These are phyloP conservation scores for Penicillium sp. DNA, from an alignment of 2,329 filamentous ascomycete genomes.

Conservation along the genomic window DNA sequence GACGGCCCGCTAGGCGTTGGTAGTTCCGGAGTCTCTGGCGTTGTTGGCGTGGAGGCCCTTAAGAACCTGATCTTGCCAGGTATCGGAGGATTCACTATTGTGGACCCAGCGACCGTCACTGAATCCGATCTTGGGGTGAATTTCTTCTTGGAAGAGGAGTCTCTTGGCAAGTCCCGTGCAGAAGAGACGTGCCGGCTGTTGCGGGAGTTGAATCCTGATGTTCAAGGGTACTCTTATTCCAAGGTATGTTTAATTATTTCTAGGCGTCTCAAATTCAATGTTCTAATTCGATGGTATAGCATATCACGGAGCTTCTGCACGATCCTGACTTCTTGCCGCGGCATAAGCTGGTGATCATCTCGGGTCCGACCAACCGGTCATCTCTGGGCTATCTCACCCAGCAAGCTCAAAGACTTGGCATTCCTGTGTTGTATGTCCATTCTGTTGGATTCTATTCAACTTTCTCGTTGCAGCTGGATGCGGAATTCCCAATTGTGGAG, in stretches of 20 bases:
- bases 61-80: slow-evolving; percentile 98
- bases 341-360: slow-evolving; percentile 67
- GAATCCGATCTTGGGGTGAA: slow-evolving; percentile 91
- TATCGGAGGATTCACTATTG: slow-evolving; percentile 89
- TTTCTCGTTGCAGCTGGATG: slow-evolving; percentile 78
- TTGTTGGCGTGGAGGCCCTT: slow-evolving; percentile 85
- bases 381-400: slow-evolving; percentile 58
- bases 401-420: slow-evolving; percentile 62
- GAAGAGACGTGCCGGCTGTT: slow-evolving; percentile 78
- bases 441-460: slow-evolving; percentile 92
- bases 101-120: slow-evolving; percentile 76
- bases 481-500: slow-evolving; percentile 90
- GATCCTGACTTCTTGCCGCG: slow-evolving; percentile 48
- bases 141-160: slow-evolving; percentile 87
- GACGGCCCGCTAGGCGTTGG: slow-evolving; percentile 47
- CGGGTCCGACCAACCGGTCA: slow-evolving; percentile 62
- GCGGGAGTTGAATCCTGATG: slow-evolving; percentile 90
- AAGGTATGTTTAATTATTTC: slow-evolving; percentile 52
- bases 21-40: slow-evolving; percentile 67
- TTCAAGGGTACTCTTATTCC: slow-evolving; percentile 72
- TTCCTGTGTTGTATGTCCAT: slow-evolving; percentile 81
- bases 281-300: slow-evolving; percentile 28
- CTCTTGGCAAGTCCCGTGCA: slow-evolving; percentile 77
- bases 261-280: neutral
- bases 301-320: slow-evolving; percentile 47